Evolutionary conservation across 305 asterid genomes (phyloP).

Genomic region (Ilex paraguariensis): DNA sequence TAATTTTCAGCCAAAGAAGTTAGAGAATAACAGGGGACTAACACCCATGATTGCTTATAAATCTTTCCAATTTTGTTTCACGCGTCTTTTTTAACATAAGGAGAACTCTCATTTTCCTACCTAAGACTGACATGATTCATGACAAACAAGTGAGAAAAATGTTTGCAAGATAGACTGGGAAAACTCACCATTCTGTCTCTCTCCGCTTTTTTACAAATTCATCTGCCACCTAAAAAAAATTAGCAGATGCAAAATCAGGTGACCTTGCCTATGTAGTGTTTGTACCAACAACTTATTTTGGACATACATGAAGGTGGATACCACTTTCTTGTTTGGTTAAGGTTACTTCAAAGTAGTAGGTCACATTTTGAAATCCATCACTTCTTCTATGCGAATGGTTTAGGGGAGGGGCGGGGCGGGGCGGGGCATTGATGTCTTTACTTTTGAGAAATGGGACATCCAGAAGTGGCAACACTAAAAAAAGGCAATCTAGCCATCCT

Average conservation of each 20-base stretch:
- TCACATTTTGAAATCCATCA: not conserved
- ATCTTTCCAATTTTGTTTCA: no score
- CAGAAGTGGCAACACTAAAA: not conserved
- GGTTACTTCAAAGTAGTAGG: no score
- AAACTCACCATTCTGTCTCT: conserved; percentile 86
- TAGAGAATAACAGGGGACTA: no score
- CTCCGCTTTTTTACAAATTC: conserved; percentile 77
- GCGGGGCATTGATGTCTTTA: no score
- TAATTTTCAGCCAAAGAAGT: no score
- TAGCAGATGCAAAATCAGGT: conserved; percentile 22
- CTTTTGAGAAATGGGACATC: no score
- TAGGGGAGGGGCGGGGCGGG: not conserved
- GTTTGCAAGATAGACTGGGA: not conserved
- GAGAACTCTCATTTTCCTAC: no score
- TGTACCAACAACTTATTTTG: conserved; percentile 1
- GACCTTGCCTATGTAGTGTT: conserved; percentile 10
- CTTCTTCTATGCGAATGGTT: not conserved
- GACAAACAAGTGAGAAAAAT: not conserved
- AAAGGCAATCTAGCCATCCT: no score
- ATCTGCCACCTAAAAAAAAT: conserved; percentile 63
- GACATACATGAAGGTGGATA: no score
- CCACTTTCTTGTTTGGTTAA: not conserved
- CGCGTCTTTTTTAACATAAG: no score
- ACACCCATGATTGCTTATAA: no score
- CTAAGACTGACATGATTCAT: no score